A percentile compares a stretch with the other conserved stretches of the same genome.
phyloP scores from a whole-genome alignment of 768 basidiomycete species.

The Coprinopsis strossmayeri region DNA sequence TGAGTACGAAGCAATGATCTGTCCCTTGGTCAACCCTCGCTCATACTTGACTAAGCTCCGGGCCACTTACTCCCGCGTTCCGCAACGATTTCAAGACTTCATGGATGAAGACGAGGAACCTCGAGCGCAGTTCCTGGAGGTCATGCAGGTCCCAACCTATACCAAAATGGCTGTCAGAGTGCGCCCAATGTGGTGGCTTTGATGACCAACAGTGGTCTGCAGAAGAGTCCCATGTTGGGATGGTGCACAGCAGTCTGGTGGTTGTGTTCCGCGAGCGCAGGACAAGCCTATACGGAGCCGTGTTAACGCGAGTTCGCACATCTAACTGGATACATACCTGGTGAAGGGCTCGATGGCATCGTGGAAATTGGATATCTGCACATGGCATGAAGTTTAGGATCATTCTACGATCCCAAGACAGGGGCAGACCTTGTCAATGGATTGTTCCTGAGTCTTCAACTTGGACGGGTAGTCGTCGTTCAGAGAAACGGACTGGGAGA shows the following conservation, averaged over 20 bases:
- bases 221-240: conserved; percentile 60
- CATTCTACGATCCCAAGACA: neutral
- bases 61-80: conserved; percentile 47
- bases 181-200: neutral
- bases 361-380: conserved; percentile 42
- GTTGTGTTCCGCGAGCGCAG: conserved; percentile 38
- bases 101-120: conserved; percentile 59
- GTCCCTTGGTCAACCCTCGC: conserved; percentile 1
- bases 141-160: conserved; percentile 63
- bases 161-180: neutral
- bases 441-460: conserved; percentile 15
- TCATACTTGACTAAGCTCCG: conserved; percentile 2
- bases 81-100: conserved; percentile 54
- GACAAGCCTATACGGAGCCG: conserved; percentile 33
- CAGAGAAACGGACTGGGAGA: conserved; percentile 14
- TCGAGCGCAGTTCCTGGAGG: conserved; percentile 56
- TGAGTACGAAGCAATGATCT: conserved; percentile 60
- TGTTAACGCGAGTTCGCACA: neutral
- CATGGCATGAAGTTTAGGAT: neutral
- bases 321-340: conserved; percentile 33
- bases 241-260: conserved; percentile 55
- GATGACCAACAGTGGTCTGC: conserved; percentile 48
- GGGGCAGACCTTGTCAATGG: neutral
- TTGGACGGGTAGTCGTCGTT: conserved; percentile 13
- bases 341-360: conserved; percentile 61